phyloP scores from a whole-genome alignment of 441 rosid genomes.

The Geranium incanum region DNA sequence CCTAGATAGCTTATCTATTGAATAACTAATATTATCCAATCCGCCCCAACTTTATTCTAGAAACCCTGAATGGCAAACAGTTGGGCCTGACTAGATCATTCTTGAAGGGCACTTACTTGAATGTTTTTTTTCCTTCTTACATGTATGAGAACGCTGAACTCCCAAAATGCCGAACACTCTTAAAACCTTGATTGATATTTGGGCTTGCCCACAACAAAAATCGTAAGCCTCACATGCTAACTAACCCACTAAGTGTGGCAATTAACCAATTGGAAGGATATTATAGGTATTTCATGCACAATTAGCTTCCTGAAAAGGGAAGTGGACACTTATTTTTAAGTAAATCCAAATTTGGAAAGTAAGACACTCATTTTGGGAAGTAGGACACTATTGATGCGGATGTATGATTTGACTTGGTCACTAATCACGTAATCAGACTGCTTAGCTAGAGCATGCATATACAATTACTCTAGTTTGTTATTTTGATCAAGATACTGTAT shows the following conservation, averaged over 20 bases:
- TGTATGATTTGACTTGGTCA: neutral
- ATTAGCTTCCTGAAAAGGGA: neutral
- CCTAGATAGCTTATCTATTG: neutral
- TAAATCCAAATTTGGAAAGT: neutral
- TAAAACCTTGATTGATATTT: neutral
- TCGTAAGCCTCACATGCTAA: neutral
- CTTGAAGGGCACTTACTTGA: neutral
- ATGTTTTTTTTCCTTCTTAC: neutral
- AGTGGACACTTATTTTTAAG: neutral
- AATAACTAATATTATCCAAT: neutral
- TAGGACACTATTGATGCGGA: neutral
- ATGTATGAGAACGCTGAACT: neutral
- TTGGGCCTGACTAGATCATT: neutral
- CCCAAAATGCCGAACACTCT: constrained; percentile 1
- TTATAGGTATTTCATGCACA: neutral
- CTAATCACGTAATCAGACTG: neutral
- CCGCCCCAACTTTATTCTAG: neutral
- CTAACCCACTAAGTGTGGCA: neutral
- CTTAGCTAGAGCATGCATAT: constrained; percentile 5
- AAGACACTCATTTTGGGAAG: too few species aligned
- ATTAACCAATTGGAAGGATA: neutral
- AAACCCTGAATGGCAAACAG: neutral
- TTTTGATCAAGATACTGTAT: constrained; percentile 24
- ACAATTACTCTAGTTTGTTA: constrained; percentile 13
- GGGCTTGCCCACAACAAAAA: neutral